Base-by-base conservation (phyloP, 148 eudicot species). In the Agrostemma githago region DNA sequence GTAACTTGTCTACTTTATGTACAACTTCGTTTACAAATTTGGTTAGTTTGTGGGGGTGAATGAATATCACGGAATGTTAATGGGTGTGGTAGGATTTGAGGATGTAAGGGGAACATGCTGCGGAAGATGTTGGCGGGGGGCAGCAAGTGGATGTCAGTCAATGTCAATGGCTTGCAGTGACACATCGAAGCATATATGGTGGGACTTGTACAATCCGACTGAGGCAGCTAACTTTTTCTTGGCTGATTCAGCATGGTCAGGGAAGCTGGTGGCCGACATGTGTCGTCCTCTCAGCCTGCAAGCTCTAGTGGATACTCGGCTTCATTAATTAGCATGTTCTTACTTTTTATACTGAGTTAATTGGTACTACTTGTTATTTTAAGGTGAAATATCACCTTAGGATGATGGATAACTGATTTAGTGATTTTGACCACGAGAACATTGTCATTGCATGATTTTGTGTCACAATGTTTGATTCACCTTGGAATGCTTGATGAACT, bases 181-280 rank as follows among this genome's bases (percentile, higher is more conserved):
- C 43, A 53, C 75, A 5, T 81, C 83, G 26, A 10, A 65, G 38
- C 75, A 82, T 71, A 58, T 89, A 8, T 89, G 91, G 91, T 89
- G 94, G 91, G 91, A 87, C 70, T 79, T 84, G 6, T 86, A 83
- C 79, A 89, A 89, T 64, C 94, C 94, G 3, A 82, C 86, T 4
- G 75, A 77, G 54, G 76, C 79, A 10, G 85, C 82, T 15, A 86
- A 86, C 79, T 83, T 87, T 9, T 62, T 89, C 62, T 76, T 87
- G 3, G 91, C 91, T 42, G 79, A 87, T 19, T 89, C 91, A 0
- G 86, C 80, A 6, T 89, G 90, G 90, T 82, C 85, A 0, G 87
- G 87, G 73, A 68, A 78, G 17, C 80, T 86, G 4, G 64, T 87
- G 11, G 34, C 83, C 17, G 78, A 82, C 77, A 75, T 84, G 20